Evolutionary conservation across 345 rosid species (phyloP).

Genomic region (Heritiera fomes): DNA sequence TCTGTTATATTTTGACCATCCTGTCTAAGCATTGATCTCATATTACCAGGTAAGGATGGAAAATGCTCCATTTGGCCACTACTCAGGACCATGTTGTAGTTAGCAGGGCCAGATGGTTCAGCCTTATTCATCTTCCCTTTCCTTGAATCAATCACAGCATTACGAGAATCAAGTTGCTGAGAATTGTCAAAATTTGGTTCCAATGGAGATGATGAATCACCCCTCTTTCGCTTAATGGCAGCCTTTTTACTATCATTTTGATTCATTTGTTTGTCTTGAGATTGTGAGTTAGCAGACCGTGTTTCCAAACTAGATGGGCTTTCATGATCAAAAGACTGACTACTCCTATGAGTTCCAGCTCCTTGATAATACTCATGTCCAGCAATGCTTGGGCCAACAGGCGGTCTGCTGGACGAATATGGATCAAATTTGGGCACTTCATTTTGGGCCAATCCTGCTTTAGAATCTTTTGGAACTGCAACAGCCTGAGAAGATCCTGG

Average conservation of each 20-base stretch:
- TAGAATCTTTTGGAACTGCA: slow-evolving; percentile 58
- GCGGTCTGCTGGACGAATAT: slow-evolving; percentile 63
- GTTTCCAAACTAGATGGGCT: slow-evolving; percentile 94
- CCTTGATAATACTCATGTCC: slow-evolving; percentile 82
- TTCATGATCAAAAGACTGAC: slow-evolving; percentile 82
- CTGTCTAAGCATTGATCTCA: slow-evolving; percentile 31
- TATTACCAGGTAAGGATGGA: slow-evolving; percentile 29
- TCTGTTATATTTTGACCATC: slow-evolving; percentile 34
- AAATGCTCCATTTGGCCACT: slow-evolving; percentile 42
- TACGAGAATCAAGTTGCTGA: slow-evolving; percentile 52
- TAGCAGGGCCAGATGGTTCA: slow-evolving; percentile 45
- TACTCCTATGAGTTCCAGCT: slow-evolving; percentile 61
- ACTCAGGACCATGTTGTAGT: slow-evolving; percentile 36
- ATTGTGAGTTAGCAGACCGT: slow-evolving; percentile 75
- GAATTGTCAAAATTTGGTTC: slow-evolving; percentile 55
- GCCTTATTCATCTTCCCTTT: slow-evolving; percentile 69
- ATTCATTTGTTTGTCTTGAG: slow-evolving; percentile 66
- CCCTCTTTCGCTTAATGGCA: slow-evolving; percentile 75
- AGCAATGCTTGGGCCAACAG: slow-evolving; percentile 59
- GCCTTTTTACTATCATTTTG: slow-evolving; percentile 61
- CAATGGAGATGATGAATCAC: slow-evolving; percentile 53
- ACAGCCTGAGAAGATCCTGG: slow-evolving; percentile 75
- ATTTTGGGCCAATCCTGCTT: slow-evolving; percentile 55
- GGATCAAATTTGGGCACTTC: slow-evolving; percentile 66
- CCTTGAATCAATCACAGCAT: slow-evolving; percentile 41